These are phyloP conservation scores for Fragaria iinumae DNA, from an alignment of 306 rosid species.

Conservation along the genomic window DNA sequence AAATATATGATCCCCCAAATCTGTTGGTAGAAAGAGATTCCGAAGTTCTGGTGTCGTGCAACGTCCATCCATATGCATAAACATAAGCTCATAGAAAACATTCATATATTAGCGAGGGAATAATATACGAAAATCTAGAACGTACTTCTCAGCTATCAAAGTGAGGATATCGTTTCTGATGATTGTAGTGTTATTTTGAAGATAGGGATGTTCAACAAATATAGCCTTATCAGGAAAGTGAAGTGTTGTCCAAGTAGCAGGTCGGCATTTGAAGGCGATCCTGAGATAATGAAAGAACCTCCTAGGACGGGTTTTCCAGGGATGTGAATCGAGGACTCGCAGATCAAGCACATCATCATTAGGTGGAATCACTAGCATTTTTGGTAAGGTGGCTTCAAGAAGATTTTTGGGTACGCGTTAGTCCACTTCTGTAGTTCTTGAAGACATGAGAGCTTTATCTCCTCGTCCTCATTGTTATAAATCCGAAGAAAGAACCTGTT, in stretches of 20 bases:
- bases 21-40: not conserved
- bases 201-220: not conserved
- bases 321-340: not conserved
- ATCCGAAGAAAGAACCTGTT: too few relatives aligned
- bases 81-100: too few relatives aligned
- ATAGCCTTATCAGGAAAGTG: not conserved
- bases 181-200: not conserved
- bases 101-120: too few relatives aligned
- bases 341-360: not conserved
- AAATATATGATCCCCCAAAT: not conserved
- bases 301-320: not conserved
- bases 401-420: too few relatives aligned
- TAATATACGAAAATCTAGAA: too few relatives aligned
- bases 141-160: not conserved
- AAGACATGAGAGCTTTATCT: too few relatives aligned
- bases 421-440: too few relatives aligned
- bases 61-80: not conserved
- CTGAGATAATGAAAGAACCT: not conserved
- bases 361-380: not conserved
- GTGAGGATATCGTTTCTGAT: not conserved
- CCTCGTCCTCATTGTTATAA: too few relatives aligned
- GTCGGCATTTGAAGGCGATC: not conserved
- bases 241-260: not conserved
- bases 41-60: not conserved
- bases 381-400: too few relatives aligned